These are phyloP conservation scores for Chlamydomonas sphaeroides DNA, from an alignment of 139 green algal genomes.

Conservation along the genomic window DNA sequence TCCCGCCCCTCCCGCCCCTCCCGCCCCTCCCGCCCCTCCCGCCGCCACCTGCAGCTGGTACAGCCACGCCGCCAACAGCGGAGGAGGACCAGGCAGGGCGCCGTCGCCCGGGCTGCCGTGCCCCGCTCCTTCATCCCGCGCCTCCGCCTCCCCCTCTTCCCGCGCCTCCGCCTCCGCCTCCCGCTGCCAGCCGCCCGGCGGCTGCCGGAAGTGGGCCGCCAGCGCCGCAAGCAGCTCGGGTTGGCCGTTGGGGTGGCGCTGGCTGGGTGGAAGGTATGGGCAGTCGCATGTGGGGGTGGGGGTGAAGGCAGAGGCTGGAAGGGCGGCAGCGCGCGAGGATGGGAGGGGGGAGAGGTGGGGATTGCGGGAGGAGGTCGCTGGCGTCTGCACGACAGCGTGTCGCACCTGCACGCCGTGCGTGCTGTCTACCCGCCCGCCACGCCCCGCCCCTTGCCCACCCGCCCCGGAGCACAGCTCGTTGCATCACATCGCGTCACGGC, in stretches of 20 bases:
- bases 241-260: slow-evolving; percentile 75
- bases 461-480: too few species aligned
- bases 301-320: too few species aligned
- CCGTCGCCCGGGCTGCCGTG: too few species aligned
- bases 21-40: not conserved
- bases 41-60: slow-evolving; percentile 68
- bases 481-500: too few species aligned
- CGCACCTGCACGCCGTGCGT: not conserved
- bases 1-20: too few species aligned
- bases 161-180: too few species aligned
- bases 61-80: slow-evolving; percentile 55
- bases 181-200: not conserved
- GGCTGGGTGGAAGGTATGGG: slow-evolving; percentile 46
- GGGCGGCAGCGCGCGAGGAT: not conserved
- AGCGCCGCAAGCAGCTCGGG: slow-evolving; percentile 70
- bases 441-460: too few species aligned
- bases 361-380: too few species aligned
- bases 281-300: not conserved
- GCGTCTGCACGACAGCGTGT: not conserved
- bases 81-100: too few species aligned
- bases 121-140: too few species aligned
- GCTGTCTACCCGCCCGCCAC: not conserved
- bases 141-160: too few species aligned
- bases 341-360: too few species aligned
- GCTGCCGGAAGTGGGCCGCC: slow-evolving; percentile 65